Conservation (phyloP, 352 stramenopile genomes). For the Poterioochromonas sp. region DNA sequence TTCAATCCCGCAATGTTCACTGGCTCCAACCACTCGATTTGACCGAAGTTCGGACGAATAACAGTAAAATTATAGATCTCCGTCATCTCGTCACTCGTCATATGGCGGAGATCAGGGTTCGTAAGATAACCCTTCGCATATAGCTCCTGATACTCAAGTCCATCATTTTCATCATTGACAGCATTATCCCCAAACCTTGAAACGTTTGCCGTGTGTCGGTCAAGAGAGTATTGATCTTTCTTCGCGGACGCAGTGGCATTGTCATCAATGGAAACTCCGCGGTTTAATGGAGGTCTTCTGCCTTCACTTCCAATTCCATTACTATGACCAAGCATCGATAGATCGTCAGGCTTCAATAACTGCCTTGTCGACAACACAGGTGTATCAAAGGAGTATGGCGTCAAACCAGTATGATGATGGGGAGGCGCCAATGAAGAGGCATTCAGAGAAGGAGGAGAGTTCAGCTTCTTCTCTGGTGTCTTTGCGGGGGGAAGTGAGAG, state of each 20-base stretch:
- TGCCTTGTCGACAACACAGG: background rate
- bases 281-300: background rate
- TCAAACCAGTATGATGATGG: background rate
- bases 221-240: background rate
- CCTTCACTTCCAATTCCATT: background rate
- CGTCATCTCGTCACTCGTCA: slow-evolving; percentile 17
- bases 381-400: too few species aligned
- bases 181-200: background rate
- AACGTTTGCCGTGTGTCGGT: background rate
- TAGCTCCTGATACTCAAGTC: background rate
- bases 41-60: slow-evolving; percentile 15
- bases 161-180: background rate
- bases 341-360: background rate
- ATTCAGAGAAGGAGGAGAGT: too few species aligned
- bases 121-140: slow-evolving; percentile 28
- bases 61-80: slow-evolving; percentile 20
- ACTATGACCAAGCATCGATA: too few species aligned
- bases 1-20: slow-evolving; percentile 27
- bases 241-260: background rate
- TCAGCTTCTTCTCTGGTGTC: too few species aligned
- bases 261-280: background rate
- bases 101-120: background rate
- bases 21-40: slow-evolving; percentile 31
- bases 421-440: background rate
- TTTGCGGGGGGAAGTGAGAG: too few species aligned